These are phyloP conservation scores for Piromyces finnis DNA, from an alignment of 192 early-diverging fungal species.

Conservation along the genomic window DNA sequence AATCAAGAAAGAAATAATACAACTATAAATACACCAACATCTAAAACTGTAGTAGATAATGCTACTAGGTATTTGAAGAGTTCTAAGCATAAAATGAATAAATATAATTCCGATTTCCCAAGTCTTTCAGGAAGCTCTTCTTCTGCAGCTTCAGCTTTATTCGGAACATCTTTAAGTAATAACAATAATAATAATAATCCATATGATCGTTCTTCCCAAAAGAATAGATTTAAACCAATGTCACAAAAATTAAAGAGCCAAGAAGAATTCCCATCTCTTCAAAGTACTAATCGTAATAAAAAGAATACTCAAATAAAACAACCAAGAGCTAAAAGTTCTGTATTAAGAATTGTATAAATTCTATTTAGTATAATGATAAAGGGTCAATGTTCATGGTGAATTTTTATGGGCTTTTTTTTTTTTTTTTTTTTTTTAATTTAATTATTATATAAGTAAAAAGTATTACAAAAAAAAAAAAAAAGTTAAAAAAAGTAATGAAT, in stretches of 20 bases:
- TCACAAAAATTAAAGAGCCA: background rate
- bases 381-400: too few relatives aligned
- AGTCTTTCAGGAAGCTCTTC: background rate
- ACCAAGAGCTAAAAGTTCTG: background rate
- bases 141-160: background rate
- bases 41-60: background rate
- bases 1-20: background rate
- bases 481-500: too few relatives aligned
- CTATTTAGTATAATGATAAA: too few relatives aligned
- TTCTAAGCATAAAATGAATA: background rate
- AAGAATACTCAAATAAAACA: background rate
- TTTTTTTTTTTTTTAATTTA: too few relatives aligned
- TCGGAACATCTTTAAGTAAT: background rate
- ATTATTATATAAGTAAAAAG: too few relatives aligned
- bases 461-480: too few relatives aligned
- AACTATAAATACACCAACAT: background rate
- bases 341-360: too few relatives aligned
- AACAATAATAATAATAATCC: background rate
- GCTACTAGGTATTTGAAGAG: background rate
- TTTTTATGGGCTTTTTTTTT: too few relatives aligned
- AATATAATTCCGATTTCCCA: background rate
- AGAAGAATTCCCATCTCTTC: background rate
- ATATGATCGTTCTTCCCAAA: background rate
- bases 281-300: background rate
- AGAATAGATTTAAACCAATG: background rate